Conservation (phyloP, 2,329 filamentous ascomycete species). For the Trichoderma atrobrunneum region DNA sequence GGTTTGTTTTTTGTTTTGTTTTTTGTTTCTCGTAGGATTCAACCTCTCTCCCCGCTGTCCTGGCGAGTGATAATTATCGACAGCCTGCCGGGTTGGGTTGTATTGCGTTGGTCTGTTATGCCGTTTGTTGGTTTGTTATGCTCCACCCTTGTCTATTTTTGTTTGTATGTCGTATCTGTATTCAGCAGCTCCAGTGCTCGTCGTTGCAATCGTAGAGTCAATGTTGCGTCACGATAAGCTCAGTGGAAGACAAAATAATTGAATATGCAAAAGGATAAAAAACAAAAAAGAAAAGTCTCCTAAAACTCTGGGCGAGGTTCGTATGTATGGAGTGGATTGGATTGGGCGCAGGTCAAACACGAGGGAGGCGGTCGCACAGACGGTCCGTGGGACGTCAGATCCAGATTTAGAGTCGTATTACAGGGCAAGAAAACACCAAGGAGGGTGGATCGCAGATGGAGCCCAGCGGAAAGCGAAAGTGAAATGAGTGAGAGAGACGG, state of each 20-base stretch:
- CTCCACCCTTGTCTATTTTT: background rate
- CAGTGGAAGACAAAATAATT: background rate
- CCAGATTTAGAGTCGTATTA: slow-evolving; percentile 7
- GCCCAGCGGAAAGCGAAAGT: background rate
- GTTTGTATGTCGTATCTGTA: background rate
- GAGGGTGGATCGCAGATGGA: slow-evolving; percentile 8
- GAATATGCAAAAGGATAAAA: background rate
- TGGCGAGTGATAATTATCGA: background rate
- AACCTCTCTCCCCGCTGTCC: background rate
- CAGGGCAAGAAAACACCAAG: background rate
- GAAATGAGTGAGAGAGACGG: background rate
- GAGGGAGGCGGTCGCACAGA: slow-evolving; percentile 10
- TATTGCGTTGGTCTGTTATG: background rate
- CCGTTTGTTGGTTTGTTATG: background rate
- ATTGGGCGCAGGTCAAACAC: background rate
- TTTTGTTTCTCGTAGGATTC: background rate
- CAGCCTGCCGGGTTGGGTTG: background rate
- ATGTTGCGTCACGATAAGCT: background rate
- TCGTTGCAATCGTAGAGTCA: background rate
- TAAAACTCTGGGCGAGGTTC: background rate
- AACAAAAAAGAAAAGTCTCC: background rate
- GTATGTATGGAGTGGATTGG: background rate
- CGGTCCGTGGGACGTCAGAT: slow-evolving; percentile 2
- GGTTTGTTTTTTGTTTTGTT: background rate
- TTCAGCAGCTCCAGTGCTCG: background rate